These are phyloP conservation scores for Myriosclerotinia curreyana DNA, from an alignment of 2,329 filamentous ascomycete genomes.

Conservation along the genomic window DNA sequence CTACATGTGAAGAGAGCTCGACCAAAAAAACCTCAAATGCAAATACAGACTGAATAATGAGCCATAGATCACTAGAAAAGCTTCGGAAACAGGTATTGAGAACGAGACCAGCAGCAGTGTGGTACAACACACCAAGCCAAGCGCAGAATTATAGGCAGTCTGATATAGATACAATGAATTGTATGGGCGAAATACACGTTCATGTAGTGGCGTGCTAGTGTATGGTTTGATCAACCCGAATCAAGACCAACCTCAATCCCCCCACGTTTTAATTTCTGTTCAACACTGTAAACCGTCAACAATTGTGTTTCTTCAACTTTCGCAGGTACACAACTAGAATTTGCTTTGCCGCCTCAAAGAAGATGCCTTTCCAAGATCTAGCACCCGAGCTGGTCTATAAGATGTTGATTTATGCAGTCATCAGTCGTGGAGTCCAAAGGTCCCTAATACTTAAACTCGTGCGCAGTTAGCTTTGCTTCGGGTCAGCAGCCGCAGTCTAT, in stretches of 20 bases:
- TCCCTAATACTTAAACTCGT: background rate
- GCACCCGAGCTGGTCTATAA: background rate
- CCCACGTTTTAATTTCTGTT: background rate
- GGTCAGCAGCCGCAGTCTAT: no score
- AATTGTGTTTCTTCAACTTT: background rate
- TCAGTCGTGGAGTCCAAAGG: background rate
- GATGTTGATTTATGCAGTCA: background rate
- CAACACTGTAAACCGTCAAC: no score
- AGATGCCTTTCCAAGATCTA: background rate
- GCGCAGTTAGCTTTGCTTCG: background rate
- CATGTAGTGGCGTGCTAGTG: background rate
- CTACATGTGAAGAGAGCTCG: background rate
- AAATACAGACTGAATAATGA: background rate
- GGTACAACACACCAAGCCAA: no score
- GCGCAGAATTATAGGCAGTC: no score
- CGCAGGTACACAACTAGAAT: no score
- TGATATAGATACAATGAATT: background rate
- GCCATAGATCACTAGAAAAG: background rate
- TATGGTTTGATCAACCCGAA: no score
- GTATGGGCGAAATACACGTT: no score
- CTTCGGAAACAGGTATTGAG: no score
- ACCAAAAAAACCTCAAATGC: background rate
- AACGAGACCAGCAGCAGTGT: no score
- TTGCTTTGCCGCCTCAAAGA: background rate
- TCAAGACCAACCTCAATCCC: no score